These are phyloP conservation scores for Acmispon strigosus DNA, from an alignment of 306 rosid species.

Conservation along the genomic window DNA sequence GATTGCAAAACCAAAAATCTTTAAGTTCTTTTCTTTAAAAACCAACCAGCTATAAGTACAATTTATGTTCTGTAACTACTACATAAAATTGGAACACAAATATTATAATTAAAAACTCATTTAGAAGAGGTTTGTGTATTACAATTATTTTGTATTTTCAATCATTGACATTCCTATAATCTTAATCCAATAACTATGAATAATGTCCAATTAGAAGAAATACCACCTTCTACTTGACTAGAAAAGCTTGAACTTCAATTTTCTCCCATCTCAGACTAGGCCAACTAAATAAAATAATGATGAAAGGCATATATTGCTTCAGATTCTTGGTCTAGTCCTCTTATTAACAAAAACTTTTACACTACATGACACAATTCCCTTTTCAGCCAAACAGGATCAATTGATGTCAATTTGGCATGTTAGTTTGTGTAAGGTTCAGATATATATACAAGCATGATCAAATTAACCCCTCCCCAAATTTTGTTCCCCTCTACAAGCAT, in stretches of 20 bases:
- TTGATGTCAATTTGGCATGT: background rate
- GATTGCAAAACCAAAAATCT: background rate
- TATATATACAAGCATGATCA: background rate
- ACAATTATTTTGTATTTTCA: background rate
- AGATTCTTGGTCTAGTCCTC: background rate
- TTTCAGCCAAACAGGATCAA: background rate
- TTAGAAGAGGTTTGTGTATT: background rate
- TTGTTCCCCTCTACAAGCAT: background rate
- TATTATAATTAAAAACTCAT: background rate
- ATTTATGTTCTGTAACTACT: background rate
- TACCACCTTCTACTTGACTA: background rate
- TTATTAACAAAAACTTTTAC: background rate
- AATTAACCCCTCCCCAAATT: background rate
- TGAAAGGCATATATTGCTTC: background rate
- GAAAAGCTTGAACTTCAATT: background rate
- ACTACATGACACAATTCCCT: background rate
- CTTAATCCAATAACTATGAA: background rate
- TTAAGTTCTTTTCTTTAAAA: background rate
- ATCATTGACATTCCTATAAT: background rate
- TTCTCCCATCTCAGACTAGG: background rate
- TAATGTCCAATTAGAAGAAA: background rate
- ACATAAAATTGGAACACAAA: background rate
- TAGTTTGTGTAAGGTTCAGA: background rate
- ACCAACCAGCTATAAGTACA: background rate
- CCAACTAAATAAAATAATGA: background rate